Conservation (phyloP, 2,329 filamentous ascomycete species). For the Penicillium sp. region DNA sequence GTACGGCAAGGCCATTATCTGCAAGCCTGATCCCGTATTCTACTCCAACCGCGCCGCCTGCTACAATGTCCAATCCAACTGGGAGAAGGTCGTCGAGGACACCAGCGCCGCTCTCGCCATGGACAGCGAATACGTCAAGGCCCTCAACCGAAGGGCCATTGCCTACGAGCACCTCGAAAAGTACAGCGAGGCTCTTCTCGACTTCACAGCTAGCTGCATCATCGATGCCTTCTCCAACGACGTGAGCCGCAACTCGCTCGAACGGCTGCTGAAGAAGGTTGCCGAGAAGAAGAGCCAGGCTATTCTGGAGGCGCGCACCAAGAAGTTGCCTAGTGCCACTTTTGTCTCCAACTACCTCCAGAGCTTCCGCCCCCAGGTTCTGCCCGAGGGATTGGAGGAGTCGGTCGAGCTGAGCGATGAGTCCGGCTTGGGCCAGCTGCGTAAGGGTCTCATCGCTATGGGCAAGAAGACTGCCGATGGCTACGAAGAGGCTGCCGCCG, state of each 20-base stretch:
- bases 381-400: slow-evolving; percentile 80
- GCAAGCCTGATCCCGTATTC: slow-evolving; percentile 96
- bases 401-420: slow-evolving; percentile 72
- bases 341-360: slow-evolving; percentile 99
- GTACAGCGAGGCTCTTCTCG: slow-evolving; percentile 90
- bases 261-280: slow-evolving; percentile 92
- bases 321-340: slow-evolving; percentile 89
- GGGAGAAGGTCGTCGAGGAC: slow-evolving; percentile 95
- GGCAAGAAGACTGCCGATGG: slow-evolving; percentile 84
- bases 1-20: slow-evolving; percentile 93
- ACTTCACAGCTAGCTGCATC: slow-evolving; percentile 98
- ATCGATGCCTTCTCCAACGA: slow-evolving; percentile 97
- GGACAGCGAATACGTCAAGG: slow-evolving; percentile 95
- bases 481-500: slow-evolving; percentile 81
- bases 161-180: slow-evolving; percentile 91
- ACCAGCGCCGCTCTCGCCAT: slow-evolving; percentile 92
- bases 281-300: slow-evolving; percentile 90
- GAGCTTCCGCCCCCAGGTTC: slow-evolving; percentile 84
- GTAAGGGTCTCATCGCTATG: slow-evolving; percentile 77
- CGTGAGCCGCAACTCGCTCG: slow-evolving; percentile 81
- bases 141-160: slow-evolving; percentile 91
- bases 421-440: slow-evolving; percentile 80
- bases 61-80: slow-evolving; percentile 88
- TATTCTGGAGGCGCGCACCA: slow-evolving; percentile 75
- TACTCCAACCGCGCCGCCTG: slow-evolving; percentile 98